A percentile compares a stretch with the other conserved stretches of the same genome.
These are phyloP conservation scores for Cutaneotrichosporon spelunceum DNA, from an alignment of 1,284 basidiomycete species.

Conservation along the genomic window DNA sequence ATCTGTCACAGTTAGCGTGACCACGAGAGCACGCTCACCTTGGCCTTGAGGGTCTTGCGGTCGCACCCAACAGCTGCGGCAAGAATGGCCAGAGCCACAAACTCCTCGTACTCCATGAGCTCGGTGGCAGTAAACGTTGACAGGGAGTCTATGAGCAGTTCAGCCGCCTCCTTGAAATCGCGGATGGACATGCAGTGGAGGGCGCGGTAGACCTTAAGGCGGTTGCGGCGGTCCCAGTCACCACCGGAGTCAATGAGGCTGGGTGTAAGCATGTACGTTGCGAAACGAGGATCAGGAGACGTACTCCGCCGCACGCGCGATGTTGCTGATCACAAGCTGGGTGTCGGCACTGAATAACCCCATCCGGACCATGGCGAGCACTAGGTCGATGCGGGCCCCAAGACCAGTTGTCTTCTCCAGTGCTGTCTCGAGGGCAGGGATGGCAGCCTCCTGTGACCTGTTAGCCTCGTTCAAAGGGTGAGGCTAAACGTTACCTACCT, in stretches of 20 bases:
- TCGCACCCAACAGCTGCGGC: conserved; percentile 72
- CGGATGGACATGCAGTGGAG: conserved; percentile 82
- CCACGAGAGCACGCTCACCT: conserved; percentile 57
- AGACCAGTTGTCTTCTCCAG: conserved; percentile 89
- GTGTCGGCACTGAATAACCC: conserved; percentile 89
- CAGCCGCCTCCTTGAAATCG: conserved; percentile 65
- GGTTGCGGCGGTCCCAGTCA: conserved; percentile 95
- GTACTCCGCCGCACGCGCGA: conserved; percentile 78
- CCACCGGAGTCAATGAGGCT: conserved; percentile 93
- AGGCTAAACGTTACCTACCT: conserved; percentile 55
- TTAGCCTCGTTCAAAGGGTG: conserved; percentile 7
- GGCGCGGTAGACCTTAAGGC: conserved; percentile 92
- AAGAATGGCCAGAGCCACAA: conserved; percentile 82
- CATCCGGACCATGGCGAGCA: conserved; percentile 81
- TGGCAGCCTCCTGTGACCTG: conserved; percentile 60
- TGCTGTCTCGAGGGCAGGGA: conserved; percentile 78
- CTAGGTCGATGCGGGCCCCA: conserved; percentile 89
- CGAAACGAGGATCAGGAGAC: conserved; percentile 34
- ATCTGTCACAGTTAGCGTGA: conserved; percentile 45
- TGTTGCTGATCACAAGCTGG: conserved; percentile 66
- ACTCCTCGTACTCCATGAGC: conserved; percentile 84
- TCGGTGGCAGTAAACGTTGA: conserved; percentile 94
- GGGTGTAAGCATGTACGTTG: conserved; percentile 14
- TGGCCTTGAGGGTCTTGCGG: conserved; percentile 87
- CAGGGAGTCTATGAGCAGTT: conserved; percentile 82